These are phyloP conservation scores for Lichtheimia corymbifera DNA, from an alignment of 371 early-diverging fungal species.

Conservation along the genomic window DNA sequence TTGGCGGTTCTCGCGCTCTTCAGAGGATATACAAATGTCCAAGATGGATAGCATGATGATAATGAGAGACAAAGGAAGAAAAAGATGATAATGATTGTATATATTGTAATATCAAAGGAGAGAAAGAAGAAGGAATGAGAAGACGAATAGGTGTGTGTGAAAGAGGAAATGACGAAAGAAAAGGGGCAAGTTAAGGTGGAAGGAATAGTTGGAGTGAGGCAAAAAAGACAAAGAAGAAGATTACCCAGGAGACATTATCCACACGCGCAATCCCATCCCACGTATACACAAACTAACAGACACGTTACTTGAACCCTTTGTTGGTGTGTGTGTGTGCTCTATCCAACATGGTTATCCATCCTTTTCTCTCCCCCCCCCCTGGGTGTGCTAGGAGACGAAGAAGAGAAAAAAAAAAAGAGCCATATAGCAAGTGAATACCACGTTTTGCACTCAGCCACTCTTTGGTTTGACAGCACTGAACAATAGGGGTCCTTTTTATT, in stretches of 20 bases:
- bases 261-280: background rate
- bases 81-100: background rate
- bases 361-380: too few relatives aligned
- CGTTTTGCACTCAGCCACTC: too few relatives aligned
- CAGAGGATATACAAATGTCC: constrained; percentile 58
- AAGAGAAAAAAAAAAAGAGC: background rate
- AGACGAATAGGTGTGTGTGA: too few relatives aligned
- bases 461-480: too few relatives aligned
- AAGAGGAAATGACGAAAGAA: background rate
- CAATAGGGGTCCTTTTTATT: too few relatives aligned
- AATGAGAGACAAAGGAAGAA: background rate
- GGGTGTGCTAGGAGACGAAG: background rate
- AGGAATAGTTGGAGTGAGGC: background rate
- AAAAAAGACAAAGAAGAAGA: background rate
- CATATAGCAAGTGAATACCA: too few relatives aligned
- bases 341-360: background rate
- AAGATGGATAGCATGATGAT: constrained; percentile 25
- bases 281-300: background rate
- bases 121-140: constrained; percentile 4
- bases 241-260: background rate
- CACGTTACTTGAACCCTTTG: background rate
- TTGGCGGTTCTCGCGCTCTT: constrained; percentile 51
- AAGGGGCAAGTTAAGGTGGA: constrained; percentile 4
- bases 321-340: background rate
- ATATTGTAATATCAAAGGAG: constrained; percentile 8